Evolutionary conservation across 257 asterid species (phyloP).

Genomic region (Coffea canephora): DNA sequence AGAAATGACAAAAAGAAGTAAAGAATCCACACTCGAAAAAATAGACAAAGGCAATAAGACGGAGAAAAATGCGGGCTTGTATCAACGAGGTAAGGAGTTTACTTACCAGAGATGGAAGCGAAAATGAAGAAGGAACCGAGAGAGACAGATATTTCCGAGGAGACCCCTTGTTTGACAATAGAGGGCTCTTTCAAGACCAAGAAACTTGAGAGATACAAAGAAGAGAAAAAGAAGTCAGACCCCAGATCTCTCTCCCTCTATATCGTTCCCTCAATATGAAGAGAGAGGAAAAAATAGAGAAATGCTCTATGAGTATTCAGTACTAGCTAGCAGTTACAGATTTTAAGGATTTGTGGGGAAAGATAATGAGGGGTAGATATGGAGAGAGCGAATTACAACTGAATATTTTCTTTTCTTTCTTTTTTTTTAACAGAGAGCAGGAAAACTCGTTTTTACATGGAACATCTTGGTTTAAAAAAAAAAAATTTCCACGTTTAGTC

Average conservation of each 20-base stretch:
- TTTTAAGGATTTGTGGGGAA: not conserved
- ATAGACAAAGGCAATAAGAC: not conserved
- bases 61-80: constrained; percentile 14
- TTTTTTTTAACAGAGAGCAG: not conserved
- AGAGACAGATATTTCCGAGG: constrained; percentile 1
- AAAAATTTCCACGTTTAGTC: no score
- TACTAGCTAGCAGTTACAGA: not conserved
- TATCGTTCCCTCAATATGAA: not conserved
- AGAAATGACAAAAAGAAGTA: not conserved
- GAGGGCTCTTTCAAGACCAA: constrained; percentile 19
- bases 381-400: not conserved
- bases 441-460: no score
- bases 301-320: not conserved
- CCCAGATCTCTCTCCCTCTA: constrained; percentile 21
- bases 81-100: not conserved
- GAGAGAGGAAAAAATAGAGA: not conserved
- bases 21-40: not conserved
- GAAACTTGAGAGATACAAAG: constrained; percentile 2
- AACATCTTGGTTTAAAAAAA: no score
- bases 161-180: constrained; percentile 25
- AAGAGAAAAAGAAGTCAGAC: constrained; percentile 12
- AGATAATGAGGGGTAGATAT: not conserved
- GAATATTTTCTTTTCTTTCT: not conserved
- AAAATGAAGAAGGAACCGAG: not conserved
- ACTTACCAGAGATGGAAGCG: constrained; percentile 10